A percentile compares a stretch with the other conserved stretches of the same genome.
Evolutionary conservation across 345 rosid genomes (phyloP).

Genomic region (Gynandropsis gynandra): DNA sequence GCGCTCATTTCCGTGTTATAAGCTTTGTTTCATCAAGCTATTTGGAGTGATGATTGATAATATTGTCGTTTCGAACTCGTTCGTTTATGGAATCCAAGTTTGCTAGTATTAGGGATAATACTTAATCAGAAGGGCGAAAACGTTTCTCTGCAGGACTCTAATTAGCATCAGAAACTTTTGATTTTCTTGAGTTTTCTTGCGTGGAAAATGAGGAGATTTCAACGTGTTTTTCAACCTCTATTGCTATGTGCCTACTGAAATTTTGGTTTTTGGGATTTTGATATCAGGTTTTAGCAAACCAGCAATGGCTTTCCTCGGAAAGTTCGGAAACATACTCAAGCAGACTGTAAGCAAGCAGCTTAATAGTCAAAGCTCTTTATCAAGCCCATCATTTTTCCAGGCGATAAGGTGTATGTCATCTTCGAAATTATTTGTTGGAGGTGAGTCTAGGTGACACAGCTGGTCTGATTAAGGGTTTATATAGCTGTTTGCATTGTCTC

Average conservation of each 20-base stretch:
- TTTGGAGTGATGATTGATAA: not conserved
- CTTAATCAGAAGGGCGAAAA: conserved; percentile 1
- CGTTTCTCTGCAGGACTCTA: not conserved
- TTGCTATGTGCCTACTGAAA: no score
- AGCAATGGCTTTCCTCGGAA: conserved; percentile 76
- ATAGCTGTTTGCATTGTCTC: not conserved
- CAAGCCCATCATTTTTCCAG: conserved; percentile 66
- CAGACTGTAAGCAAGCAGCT: conserved; percentile 54
- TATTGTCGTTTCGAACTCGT: not conserved
- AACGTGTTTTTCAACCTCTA: no score
- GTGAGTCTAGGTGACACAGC: conserved; percentile 26
- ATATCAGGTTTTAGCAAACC: not conserved
- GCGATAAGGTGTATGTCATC: conserved; percentile 70
- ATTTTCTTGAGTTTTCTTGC: not conserved
- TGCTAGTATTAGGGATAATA: not conserved
- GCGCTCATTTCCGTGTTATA: not conserved
- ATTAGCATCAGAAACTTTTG: not conserved
- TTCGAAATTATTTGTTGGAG: conserved; percentile 80
- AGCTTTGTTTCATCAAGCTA: not conserved
- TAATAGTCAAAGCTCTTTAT: conserved; percentile 33
- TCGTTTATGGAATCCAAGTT: not conserved
- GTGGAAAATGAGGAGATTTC: no score
- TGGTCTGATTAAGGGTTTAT: not conserved
- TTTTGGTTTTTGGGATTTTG: no score
- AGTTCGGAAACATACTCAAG: conserved; percentile 59